Evolutionary conservation across 164 flowering plant genomes (phyloP), one percentile per base, ranked within the genome.

Genomic region (Magnolia sinica): DNA sequence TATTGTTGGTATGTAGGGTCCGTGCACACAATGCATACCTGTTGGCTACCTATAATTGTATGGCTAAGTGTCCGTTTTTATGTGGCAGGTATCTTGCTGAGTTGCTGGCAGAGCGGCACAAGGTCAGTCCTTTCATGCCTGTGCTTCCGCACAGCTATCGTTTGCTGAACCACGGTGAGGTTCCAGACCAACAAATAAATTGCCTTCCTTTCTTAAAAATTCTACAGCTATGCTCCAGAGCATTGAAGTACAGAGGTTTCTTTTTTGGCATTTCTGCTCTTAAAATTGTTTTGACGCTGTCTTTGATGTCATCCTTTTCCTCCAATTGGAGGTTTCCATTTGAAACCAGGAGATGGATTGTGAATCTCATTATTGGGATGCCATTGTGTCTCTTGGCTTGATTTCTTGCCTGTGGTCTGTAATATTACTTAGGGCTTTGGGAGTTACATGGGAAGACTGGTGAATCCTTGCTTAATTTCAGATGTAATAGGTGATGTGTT

Each of bases 161-260:
- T 23, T 85, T 96, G 86, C 82, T 96, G 85, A 96, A 85, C 82
- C 96, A 94, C 81, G 99, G 99, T 96, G 68, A 84, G 93, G 93
- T 76, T 72, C 87, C 71, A 45, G 18, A 71, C 19, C 23, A 16
- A 27, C 51, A 51, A 50, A 52, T 61, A 24, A 49, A 20, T 70
- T 70, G 52, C 63, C 8, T 16, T 50, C n/a, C 71, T 18, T 68
- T 68, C 16, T 8, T 55, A 11, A 55, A 55, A 55, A 55, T 55
- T 55, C 18, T 55, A 55, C 18, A 16, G 13, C 18, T 55, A 11
- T 55, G 61, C 18, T 55, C 61, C 18, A 55, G 61, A 14, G 19
- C 10, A 70, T 49, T 11, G 24, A 70, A 68, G 52, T 22, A 24
- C 70, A 50, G 50, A 55, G 19, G 7, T 9, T 63, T 31, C 19